phyloP scores from a whole-genome alignment of 164 flowering plant genomes.

The Umbellularia californica region DNA sequence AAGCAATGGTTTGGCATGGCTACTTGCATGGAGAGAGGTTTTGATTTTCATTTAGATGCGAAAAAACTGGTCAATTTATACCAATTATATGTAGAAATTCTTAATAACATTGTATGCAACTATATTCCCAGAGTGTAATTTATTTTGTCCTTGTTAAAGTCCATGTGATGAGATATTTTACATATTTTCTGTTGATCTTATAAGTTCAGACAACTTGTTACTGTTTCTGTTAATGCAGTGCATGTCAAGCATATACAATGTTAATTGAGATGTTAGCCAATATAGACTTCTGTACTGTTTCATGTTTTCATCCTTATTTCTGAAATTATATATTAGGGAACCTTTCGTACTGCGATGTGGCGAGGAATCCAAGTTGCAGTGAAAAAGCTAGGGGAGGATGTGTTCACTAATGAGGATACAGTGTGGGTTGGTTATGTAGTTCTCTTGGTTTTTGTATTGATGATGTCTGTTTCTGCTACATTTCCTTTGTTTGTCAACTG shows the following conservation, averaged over 20 bases:
- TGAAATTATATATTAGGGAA: conserved; percentile 51
- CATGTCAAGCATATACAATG: neutral
- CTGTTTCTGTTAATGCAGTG: neutral
- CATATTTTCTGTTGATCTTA: neutral
- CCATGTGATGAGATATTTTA: neutral
- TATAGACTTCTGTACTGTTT: neutral
- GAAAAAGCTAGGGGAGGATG: conserved; percentile 70
- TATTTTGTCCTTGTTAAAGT: too few species aligned
- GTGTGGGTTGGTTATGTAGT: conserved; percentile 53
- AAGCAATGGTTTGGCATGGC: too few species aligned
- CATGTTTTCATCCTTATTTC: neutral
- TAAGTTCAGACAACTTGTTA: neutral
- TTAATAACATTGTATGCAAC: too few species aligned
- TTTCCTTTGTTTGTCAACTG: neutral
- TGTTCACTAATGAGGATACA: conserved; percentile 74
- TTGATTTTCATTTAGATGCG: too few species aligned
- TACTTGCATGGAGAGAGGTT: too few species aligned
- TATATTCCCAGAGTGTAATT: too few species aligned
- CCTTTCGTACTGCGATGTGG: conserved; percentile 74
- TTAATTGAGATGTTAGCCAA: too few species aligned
- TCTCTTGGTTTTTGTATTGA: neutral
- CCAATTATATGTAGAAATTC: too few species aligned
- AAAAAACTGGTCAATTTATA: too few species aligned
- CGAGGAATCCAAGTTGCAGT: conserved; percentile 94
- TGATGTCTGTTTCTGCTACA: neutral